Conservation (phyloP, 768 basidiomycete species). For the Crucibulum laeve region DNA sequence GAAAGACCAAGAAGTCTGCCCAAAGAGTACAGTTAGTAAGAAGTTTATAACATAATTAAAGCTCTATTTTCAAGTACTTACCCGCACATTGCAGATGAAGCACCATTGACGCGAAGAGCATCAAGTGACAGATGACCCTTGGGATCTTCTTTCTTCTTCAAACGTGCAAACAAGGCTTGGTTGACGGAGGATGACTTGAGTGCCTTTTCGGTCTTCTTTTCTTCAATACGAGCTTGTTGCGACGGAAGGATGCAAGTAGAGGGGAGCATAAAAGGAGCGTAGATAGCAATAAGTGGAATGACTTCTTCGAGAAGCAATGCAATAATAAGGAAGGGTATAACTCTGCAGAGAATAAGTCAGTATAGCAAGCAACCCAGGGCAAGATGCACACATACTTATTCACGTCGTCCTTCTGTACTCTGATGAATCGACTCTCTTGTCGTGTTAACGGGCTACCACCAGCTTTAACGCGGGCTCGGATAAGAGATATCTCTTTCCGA, state of each 20-base stretch:
- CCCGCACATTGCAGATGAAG: conserved; percentile 52
- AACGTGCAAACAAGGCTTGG: conserved; percentile 27
- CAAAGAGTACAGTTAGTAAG: conserved; percentile 4
- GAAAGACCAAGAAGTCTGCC: conserved; percentile 37
- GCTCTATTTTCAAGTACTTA: conserved; percentile 14
- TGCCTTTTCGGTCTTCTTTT: conserved; percentile 47
- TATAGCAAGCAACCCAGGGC: not conserved
- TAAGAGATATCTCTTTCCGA: conserved; percentile 46
- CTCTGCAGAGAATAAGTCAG: conserved; percentile 31
- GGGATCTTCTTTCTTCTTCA: conserved; percentile 25
- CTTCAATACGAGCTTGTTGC: conserved; percentile 64
- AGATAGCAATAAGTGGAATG: conserved; percentile 80
- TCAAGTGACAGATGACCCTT: conserved; percentile 29
- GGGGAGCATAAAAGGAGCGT: conserved; percentile 79
- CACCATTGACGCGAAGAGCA: conserved; percentile 21
- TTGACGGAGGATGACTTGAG: conserved; percentile 31
- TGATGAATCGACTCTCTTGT: conserved; percentile 65
- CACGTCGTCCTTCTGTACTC: conserved; percentile 60
- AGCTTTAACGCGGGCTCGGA: conserved; percentile 48
- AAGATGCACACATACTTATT: conserved; percentile 49
- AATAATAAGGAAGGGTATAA: conserved; percentile 76
- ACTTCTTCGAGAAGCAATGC: conserved; percentile 75
- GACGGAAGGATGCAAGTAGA: conserved; percentile 84
- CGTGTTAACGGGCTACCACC: conserved; percentile 65
- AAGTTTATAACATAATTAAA: not conserved